These are phyloP conservation scores for Blastobotrys arbuscula DNA, from an alignment of 1,139 yeast species.

Conservation along the genomic window DNA sequence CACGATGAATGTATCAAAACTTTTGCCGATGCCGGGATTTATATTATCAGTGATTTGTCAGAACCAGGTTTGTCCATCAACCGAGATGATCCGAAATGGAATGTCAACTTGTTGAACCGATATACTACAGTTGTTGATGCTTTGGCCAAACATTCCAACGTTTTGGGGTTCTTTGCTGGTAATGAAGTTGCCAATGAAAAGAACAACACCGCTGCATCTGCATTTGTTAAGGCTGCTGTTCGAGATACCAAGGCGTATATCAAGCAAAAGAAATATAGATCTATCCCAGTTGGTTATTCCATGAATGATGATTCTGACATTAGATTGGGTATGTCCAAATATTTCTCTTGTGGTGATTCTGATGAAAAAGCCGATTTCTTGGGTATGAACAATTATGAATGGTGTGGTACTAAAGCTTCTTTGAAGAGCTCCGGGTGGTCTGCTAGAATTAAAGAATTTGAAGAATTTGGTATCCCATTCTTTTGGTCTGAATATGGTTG, in stretches of 20 bases:
- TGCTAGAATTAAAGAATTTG: conserved; percentile 64
- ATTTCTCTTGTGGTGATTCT: conserved; percentile 65
- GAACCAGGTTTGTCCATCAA: conserved; percentile 76
- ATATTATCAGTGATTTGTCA: conserved; percentile 82
- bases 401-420: conserved; percentile 81
- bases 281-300: conserved; percentile 89
- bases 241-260: conserved; percentile 81
- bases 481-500: conserved; percentile 95
- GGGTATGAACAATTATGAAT: conserved; percentile 94
- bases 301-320: conserved; percentile 85
- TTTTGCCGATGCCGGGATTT: conserved; percentile 88
- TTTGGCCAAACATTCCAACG: conserved; percentile 74
- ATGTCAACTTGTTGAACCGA: conserved; percentile 47
- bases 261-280: conserved; percentile 50
- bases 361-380: conserved; percentile 80
- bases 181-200: conserved; percentile 85
- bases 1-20: conserved; percentile 89
- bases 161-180: conserved; percentile 92
- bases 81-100: conserved; percentile 65
- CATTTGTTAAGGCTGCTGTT: conserved; percentile 76
- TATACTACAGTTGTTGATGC: conserved; percentile 66
- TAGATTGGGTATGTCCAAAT: conserved; percentile 53
- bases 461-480: conserved; percentile 61
- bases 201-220: conserved; percentile 61
- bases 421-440: conserved; percentile 80